Evolutionary conservation across 108 stramenopile genomes (phyloP).

Genomic region (Poteriospumella lacustris): DNA sequence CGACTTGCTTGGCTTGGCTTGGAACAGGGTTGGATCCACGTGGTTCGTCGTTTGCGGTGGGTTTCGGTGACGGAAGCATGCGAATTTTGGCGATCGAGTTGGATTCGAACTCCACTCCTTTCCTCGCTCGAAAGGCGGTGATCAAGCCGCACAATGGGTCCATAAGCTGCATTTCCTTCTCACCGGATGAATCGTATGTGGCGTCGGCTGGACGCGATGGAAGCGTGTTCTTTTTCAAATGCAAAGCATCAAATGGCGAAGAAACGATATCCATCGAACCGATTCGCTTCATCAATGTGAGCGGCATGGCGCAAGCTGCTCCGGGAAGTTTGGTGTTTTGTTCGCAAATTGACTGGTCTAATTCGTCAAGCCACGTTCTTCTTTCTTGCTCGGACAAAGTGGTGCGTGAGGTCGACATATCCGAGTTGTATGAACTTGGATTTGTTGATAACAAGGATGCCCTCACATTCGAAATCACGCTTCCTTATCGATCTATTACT

Average conservation of each 20-base stretch:
- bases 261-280: conserved; percentile 13
- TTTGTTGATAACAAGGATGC: conserved; percentile 28
- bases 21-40: background rate
- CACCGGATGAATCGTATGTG: conserved; percentile 40
- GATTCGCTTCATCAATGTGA: conserved; percentile 26
- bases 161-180: conserved; percentile 35
- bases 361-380: conserved; percentile 27
- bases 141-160: conserved; percentile 56
- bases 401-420: conserved; percentile 32
- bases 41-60: conserved; percentile 3
- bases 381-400: conserved; percentile 26
- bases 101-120: background rate
- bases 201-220: conserved; percentile 52
- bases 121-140: background rate
- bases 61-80: conserved; percentile 60
- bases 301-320: conserved; percentile 21
- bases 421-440: conserved; percentile 26
- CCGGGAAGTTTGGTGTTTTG: conserved; percentile 39
- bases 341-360: conserved; percentile 32
- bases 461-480: conserved; percentile 30
- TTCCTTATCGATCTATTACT: conserved; percentile 30
- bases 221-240: conserved; percentile 48
- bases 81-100: conserved; percentile 38
- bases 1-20: conserved; percentile 40
- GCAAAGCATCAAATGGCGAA: conserved; percentile 6